Conservation (phyloP, 2,329 filamentous ascomycete species). For the Metarhizium sp. region DNA sequence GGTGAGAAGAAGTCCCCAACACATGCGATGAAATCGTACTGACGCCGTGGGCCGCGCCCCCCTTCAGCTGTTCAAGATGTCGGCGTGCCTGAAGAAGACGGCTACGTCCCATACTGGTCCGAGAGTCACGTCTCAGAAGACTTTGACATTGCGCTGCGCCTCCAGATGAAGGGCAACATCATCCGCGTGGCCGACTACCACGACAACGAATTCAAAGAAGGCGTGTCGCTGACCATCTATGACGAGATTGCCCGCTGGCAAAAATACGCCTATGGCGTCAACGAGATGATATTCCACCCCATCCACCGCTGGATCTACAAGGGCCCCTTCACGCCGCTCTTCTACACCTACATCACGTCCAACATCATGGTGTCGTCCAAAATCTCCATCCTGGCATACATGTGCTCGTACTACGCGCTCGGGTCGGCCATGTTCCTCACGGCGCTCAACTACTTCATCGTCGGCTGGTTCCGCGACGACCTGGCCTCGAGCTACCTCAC, state of each 20-base stretch:
- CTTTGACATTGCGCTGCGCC: slow-evolving; percentile 64
- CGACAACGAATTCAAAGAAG: slow-evolving; percentile 62
- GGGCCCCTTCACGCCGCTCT: slow-evolving; percentile 57
- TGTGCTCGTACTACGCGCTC: slow-evolving; percentile 65
- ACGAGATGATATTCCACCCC: slow-evolving; percentile 62
- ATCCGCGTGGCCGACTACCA: slow-evolving; percentile 62
- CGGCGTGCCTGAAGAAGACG: slow-evolving; percentile 23
- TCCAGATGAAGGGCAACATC: slow-evolving; percentile 59
- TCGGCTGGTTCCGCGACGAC: slow-evolving; percentile 61
- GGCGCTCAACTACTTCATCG: slow-evolving; percentile 58
- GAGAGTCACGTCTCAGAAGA: slow-evolving; percentile 70
- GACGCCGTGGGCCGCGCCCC: background rate
- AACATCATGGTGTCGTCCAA: slow-evolving; percentile 58
- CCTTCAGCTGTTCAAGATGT: slow-evolving; percentile 25
- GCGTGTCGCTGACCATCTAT: slow-evolving; percentile 64
- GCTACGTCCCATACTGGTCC: slow-evolving; percentile 62
- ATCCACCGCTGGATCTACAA: slow-evolving; percentile 50
- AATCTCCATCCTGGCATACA: slow-evolving; percentile 61
- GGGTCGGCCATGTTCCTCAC: slow-evolving; percentile 59
- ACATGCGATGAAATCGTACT: background rate
- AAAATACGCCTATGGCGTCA: slow-evolving; percentile 65
- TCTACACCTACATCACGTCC: slow-evolving; percentile 48
- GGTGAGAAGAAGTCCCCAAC: slow-evolving; percentile 4
- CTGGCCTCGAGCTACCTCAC: slow-evolving; percentile 60
- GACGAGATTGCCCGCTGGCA: slow-evolving; percentile 65